phyloP scores from a whole-genome alignment of 2,329 filamentous ascomycete genomes.

The Aspergillus persii region DNA sequence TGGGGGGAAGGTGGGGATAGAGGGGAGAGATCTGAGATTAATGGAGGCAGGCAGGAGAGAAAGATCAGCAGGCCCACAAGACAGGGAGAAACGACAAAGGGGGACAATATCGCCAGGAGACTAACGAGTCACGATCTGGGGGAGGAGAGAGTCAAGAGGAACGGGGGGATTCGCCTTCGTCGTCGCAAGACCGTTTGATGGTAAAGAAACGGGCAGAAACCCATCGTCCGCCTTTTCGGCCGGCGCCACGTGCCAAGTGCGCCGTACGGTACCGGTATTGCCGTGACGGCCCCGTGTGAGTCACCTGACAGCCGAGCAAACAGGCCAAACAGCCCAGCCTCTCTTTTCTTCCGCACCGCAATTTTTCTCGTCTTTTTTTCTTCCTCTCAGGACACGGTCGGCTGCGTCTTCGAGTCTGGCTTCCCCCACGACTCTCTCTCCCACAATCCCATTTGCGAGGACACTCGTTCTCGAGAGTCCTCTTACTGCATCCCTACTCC shows the following conservation, averaged over 20 bases:
- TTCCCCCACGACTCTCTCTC: slow-evolving; percentile 3
- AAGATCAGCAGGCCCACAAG: background rate
- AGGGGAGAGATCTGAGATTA: slow-evolving; percentile 8
- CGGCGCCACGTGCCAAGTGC: background rate
- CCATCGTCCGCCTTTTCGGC: slow-evolving; percentile 24
- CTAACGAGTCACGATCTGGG: background rate
- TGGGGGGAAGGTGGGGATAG: slow-evolving; percentile 8
- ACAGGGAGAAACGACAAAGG: background rate
- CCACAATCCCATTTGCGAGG: slow-evolving; percentile 11
- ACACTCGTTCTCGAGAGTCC: slow-evolving; percentile 28
- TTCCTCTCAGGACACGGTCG: slow-evolving; percentile 10
- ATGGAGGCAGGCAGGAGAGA: background rate
- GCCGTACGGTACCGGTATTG: background rate
- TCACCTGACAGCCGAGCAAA: slow-evolving; percentile 24
- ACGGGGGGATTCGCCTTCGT: background rate
- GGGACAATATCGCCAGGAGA: background rate
- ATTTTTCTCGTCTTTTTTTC: slow-evolving; percentile 28
- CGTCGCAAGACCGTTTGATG: slow-evolving; percentile 4
- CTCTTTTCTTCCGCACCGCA: slow-evolving; percentile 22
- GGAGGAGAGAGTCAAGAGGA: background rate
- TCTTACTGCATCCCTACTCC: slow-evolving; percentile 17
- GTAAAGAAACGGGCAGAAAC: slow-evolving; percentile 39
- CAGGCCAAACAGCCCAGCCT: slow-evolving; percentile 19
- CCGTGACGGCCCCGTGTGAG: background rate
- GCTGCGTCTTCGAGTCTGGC: slow-evolving; percentile 4